Evolutionary conservation across 2,329 filamentous ascomycete species (phyloP), one percentile per base, ranked within the genome.

Genomic region (Sarocladium strictum): DNA sequence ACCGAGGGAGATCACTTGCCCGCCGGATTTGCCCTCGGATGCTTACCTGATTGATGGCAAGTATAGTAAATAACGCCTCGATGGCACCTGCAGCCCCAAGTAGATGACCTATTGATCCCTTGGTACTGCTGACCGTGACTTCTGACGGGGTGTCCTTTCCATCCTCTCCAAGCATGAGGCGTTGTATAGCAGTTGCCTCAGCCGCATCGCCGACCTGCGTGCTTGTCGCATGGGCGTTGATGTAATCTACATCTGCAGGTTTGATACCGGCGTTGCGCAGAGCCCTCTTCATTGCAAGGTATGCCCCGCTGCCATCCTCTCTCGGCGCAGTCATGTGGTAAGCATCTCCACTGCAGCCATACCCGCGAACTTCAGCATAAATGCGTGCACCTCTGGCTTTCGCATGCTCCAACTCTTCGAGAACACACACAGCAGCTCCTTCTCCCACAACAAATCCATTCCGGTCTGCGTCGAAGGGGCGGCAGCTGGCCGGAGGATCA

Each of bases 161-260:
- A 17, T 87, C 80, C 21, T 85, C 79, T 0, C 88, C 89, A 10
- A 90, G 74, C 72, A 97, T 84, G 37, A 99, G 70, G 0, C 81
- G 73, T 58, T 84, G 86, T 61, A 97, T 93, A 0, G 94, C 94
- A 7, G 77, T 74, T 52, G 93, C 93, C 72, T 99, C 94, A 1
- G 94, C 93, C 21, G 82, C 80, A 71, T 99, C 94, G 1, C 94
- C 94, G 2, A 97, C 78, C 6, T 78, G 69, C 0, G 93, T 99
- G 21, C 89, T 89, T 1, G 94, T 99, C 1, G 93, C 94, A 66
- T 99, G 94, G 1, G 94, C 94, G 64, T 97, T 99, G 65, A 99
- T 81, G 67, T 99, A 99, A 67, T 92, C 89, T 3, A 99, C 84
- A 38, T 84, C 73, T 1, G 71, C 71, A 0, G 94, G 92, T 53